A percentile compares a stretch with the other conserved stretches of the same genome.
Conservation (phyloP, 192 early-diverging fungal species). For the Coemansia sp. region DNA sequence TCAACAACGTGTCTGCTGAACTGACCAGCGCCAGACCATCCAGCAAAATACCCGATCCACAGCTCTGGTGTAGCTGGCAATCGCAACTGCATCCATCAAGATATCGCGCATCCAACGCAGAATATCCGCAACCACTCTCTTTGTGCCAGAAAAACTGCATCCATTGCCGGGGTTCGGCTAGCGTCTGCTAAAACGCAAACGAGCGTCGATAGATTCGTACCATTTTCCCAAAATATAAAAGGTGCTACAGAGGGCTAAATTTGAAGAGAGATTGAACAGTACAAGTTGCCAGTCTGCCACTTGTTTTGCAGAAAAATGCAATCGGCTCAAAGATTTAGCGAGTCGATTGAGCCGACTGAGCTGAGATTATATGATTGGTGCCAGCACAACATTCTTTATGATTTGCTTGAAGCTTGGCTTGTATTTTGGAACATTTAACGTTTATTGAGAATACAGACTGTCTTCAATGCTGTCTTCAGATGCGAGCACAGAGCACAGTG, state of each 20-base stretch:
- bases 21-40: neutral
- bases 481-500: neutral
- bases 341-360: neutral
- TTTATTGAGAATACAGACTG: neutral
- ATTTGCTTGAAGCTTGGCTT: neutral
- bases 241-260: conserved; percentile 10
- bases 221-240: conserved; percentile 30
- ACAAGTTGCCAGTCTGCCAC: neutral
- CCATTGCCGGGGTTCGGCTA: neutral
- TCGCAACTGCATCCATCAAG: neutral
- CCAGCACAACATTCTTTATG: neutral
- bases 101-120: neutral
- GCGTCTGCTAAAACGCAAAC: neutral
- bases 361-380: neutral
- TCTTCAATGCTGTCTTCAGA: conserved; percentile 24
- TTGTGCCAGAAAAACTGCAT: neutral
- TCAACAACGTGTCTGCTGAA: neutral
- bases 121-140: neutral
- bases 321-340: neutral
- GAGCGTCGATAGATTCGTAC: conserved; percentile 33
- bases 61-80: neutral
- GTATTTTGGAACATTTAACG: too few relatives aligned
- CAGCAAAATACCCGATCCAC: neutral
- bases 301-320: neutral
- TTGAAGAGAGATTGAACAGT: conserved; percentile 12